These are phyloP conservation scores for Neoboletus magnificus DNA, from an alignment of 768 basidiomycete species.

Conservation along the genomic window DNA sequence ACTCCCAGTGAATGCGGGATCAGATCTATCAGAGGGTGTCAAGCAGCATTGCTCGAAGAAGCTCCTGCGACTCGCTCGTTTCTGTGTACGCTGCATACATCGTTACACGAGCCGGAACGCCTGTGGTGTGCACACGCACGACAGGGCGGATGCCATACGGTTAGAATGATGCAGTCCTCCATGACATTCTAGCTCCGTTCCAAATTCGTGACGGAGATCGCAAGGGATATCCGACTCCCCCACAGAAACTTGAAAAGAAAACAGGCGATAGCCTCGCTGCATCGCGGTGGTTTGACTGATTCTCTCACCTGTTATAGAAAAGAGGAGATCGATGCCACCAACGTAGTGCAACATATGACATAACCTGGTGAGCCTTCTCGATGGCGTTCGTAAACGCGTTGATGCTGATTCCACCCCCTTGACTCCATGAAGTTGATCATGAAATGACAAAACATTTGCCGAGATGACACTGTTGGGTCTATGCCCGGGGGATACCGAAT, in stretches of 20 bases:
- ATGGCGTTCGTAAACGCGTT: not conserved
- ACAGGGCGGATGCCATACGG: not conserved
- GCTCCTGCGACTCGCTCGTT: not conserved
- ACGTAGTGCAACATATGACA: not conserved
- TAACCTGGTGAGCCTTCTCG: constrained; percentile 7
- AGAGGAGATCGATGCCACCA: constrained; percentile 10
- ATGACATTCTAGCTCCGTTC: not conserved
- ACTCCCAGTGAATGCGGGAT: not conserved
- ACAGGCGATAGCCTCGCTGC: constrained; percentile 4
- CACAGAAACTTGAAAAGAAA: constrained; percentile 9
- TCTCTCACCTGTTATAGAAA: constrained; percentile 3
- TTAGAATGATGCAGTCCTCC: constrained; percentile 4
- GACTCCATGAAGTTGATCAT: not conserved
- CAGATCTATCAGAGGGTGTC: not conserved
- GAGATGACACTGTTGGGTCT: not conserved
- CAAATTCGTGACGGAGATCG: constrained; percentile 5
- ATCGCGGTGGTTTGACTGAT: not conserved
- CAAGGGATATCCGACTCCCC: not conserved
- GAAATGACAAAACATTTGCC: too few relatives aligned
- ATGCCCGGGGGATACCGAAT: not conserved
- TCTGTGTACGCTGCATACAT: not conserved
- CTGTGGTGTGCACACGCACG: constrained; percentile 6
- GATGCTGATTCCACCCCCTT: not conserved
- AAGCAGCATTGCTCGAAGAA: not conserved
- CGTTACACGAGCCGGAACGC: not conserved